A percentile compares a stretch with the other conserved stretches of the same genome.
Evolutionary conservation across 83 land plant genomes (phyloP).

Genomic region (Picea mariana): DNA sequence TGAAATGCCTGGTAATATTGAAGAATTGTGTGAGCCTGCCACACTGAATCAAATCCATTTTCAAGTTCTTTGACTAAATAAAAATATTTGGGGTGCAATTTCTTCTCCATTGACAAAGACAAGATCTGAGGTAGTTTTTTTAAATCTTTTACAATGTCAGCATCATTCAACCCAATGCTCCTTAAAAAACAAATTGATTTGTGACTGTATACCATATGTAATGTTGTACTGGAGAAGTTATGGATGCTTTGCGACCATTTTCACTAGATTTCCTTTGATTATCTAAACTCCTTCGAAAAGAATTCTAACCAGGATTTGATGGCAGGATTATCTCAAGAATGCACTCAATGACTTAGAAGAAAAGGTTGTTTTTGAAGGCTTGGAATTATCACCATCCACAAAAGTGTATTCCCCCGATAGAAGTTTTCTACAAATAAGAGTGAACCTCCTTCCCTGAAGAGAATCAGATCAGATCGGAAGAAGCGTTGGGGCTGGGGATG

Average conservation of each 20-base stretch:
- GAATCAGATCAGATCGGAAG: too few relatives aligned
- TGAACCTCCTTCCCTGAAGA: too few relatives aligned
- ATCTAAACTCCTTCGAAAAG: conserved; percentile 69
- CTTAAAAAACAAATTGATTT: conserved; percentile 68
- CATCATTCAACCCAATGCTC: conserved; percentile 24
- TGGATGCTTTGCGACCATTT: conserved; percentile 88
- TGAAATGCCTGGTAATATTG: conserved; percentile 76
- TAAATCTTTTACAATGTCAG: too few relatives aligned
- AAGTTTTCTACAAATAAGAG: background rate
- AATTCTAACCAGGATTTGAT: conserved; percentile 62
- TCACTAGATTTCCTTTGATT: conserved; percentile 64
- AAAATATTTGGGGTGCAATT: conserved; percentile 67
- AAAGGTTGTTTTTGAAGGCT: background rate
- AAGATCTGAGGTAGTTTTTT: conserved; percentile 28
- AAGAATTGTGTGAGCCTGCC: conserved; percentile 73
- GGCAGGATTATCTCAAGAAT: background rate
- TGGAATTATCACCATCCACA: conserved; percentile 2
- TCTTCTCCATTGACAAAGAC: conserved; percentile 79
- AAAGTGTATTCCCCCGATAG: background rate
- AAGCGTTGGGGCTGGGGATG: too few relatives aligned
- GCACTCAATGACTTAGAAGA: background rate
- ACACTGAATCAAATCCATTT: conserved; percentile 59
- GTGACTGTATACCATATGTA: conserved; percentile 66
- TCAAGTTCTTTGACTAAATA: conserved; percentile 75
- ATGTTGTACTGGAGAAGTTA: conserved; percentile 91